Conservation (phyloP, 208 protist species). For the Trypanosomatidae sp. region DNA sequence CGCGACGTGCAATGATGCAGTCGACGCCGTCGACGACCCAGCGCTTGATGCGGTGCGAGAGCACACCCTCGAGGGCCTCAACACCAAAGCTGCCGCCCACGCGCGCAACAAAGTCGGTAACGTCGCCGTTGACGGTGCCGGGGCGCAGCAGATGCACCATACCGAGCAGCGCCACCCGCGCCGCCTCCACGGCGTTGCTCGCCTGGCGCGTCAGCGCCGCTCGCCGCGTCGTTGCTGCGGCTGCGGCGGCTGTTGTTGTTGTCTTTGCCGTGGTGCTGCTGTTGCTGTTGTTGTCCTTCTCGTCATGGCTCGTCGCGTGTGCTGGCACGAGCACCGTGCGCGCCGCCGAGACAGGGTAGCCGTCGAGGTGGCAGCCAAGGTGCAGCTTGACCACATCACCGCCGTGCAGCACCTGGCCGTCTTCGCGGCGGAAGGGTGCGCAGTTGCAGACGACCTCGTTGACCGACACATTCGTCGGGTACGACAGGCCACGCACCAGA, state of each 20-base stretch:
- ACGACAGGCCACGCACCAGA: constrained; percentile 87
- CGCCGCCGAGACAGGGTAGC: constrained; percentile 91
- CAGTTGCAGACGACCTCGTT: constrained; percentile 96
- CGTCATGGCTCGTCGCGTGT: background rate
- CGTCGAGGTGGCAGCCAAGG: constrained; percentile 95
- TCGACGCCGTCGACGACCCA: constrained; percentile 96
- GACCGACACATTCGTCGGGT: constrained; percentile 96
- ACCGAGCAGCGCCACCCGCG: constrained; percentile 86
- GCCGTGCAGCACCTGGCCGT: constrained; percentile 49
- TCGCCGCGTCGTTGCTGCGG: background rate
- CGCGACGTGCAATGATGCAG: constrained; percentile 86
- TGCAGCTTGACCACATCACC: constrained; percentile 97
- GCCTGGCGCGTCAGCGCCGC: background rate
- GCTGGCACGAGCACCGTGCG: constrained; percentile 86
- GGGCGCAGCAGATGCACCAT: constrained; percentile 70
- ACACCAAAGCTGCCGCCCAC: constrained; percentile 86
- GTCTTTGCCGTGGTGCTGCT: constrained; percentile 3
- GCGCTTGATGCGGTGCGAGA: constrained; percentile 95
- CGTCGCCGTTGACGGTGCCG: constrained; percentile 70
- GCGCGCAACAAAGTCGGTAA: constrained; percentile 89
- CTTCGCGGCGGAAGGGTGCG: constrained; percentile 76
- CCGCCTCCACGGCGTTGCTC: constrained; percentile 92
- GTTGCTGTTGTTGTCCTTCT: background rate
- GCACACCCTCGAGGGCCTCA: constrained; percentile 92
- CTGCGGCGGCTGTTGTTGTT: background rate